Evolutionary conservation across 2,329 filamentous ascomycete genomes (phyloP).

Genomic region (Sporothrix euskadiensis): DNA sequence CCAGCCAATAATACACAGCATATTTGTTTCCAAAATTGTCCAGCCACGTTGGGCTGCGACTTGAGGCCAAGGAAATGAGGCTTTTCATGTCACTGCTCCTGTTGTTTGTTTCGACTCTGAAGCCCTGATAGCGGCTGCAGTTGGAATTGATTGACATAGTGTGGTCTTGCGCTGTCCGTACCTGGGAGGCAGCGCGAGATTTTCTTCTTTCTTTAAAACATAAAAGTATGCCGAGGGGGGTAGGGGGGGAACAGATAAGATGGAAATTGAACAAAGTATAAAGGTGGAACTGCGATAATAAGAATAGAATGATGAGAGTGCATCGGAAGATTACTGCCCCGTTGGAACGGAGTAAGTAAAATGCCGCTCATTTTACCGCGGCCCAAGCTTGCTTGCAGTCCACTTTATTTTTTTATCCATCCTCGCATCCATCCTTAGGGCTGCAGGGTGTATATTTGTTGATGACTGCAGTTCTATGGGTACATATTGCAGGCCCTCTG

Average conservation of each 20-base stretch:
- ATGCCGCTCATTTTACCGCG: neutral
- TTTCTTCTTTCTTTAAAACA: too few species aligned
- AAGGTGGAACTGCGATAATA: neutral
- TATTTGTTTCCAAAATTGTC: neutral
- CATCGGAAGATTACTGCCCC: neutral
- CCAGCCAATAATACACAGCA: neutral
- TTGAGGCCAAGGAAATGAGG: neutral
- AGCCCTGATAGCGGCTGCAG: neutral
- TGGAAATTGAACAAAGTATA: neutral
- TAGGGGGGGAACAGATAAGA: too few species aligned
- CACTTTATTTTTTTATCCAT: neutral
- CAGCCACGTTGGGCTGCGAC: neutral
- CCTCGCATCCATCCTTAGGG: neutral
- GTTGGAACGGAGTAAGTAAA: conserved; percentile 1
- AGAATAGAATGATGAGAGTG: neutral
- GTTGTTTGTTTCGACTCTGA: neutral
- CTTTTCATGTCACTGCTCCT: neutral
- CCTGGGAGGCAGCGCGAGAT: neutral
- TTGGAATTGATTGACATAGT: neutral
- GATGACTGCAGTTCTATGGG: neutral
- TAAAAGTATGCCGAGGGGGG: neutral
- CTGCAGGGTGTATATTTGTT: neutral
- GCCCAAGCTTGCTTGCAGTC: neutral
- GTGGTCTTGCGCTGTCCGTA: neutral
- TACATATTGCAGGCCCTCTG: neutral